These are phyloP conservation scores for Chalciporus piperatoides DNA, from an alignment of 1,284 basidiomycete genomes.

Conservation along the genomic window DNA sequence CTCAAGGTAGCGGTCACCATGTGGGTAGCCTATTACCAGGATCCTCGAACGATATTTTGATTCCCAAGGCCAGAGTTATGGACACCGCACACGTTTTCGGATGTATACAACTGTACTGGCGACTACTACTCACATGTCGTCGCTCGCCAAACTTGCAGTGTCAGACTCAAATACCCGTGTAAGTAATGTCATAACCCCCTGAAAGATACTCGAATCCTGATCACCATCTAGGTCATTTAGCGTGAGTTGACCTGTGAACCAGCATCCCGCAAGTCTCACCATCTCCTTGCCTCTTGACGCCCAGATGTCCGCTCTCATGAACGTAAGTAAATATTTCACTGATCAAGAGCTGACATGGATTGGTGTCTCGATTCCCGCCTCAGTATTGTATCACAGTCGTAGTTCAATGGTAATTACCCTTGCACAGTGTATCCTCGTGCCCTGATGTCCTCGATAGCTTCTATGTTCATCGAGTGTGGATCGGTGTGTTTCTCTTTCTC, in stretches of 20 bases:
- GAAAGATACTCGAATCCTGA: no score
- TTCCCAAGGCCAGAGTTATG: not conserved
- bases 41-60: not conserved
- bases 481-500: slow-evolving; percentile 2
- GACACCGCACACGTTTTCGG: slow-evolving; percentile 9
- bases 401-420: slow-evolving; percentile 11
- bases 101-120: slow-evolving; percentile 8
- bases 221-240: not conserved
- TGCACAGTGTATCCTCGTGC: not conserved
- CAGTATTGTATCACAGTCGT: slow-evolving; percentile 5
- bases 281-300: not conserved
- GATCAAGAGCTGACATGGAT: not conserved
- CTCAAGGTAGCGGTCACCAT: slow-evolving; percentile 1
- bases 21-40: not conserved
- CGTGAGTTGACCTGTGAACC: slow-evolving; percentile 3
- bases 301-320: slow-evolving; percentile 3
- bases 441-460: slow-evolving; percentile 6
- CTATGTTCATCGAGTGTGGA: slow-evolving; percentile 8
- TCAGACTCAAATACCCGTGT: slow-evolving; percentile 2
- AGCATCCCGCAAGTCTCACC: not conserved
- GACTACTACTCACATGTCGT: slow-evolving; percentile 5
- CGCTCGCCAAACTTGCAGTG: not conserved
- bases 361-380: not conserved
- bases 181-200: not conserved
- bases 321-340: slow-evolving; percentile 2